Evolutionary conservation across 1,139 yeast species (phyloP).

Genomic region (Protomyces arabidopsidicola): DNA sequence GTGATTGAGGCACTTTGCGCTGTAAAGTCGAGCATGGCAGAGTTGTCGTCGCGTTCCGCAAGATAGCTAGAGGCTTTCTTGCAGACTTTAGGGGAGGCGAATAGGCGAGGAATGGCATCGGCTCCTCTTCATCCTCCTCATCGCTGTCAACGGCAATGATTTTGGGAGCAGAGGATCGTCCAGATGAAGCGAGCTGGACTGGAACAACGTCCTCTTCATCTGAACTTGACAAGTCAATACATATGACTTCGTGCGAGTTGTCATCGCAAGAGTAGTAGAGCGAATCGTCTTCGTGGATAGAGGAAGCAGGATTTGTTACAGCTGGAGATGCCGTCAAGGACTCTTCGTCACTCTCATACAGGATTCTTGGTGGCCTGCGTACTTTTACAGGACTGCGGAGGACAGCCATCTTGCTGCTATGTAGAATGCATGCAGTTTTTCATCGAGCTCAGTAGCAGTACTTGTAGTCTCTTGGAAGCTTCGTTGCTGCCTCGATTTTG

Average conservation of each 20-base stretch:
- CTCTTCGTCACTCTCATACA: background rate
- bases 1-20: background rate
- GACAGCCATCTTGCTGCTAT: too few species aligned
- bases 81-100: slow-evolving; percentile 3
- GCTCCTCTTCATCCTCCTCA: background rate
- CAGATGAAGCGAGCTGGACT: background rate
- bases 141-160: background rate
- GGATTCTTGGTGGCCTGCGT: background rate
- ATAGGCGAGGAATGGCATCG: background rate
- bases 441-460: too few species aligned
- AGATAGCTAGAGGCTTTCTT: background rate
- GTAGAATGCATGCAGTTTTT: too few species aligned
- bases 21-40: background rate
- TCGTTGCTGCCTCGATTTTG: too few species aligned
- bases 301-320: background rate
- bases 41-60: background rate
- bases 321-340: background rate
- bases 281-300: background rate
- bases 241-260: background rate
- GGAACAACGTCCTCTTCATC: background rate
- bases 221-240: background rate
- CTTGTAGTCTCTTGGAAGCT: too few species aligned
- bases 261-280: background rate
- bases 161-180: background rate
- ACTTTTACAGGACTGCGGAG: background rate